Conservation (phyloP, 2,329 filamentous ascomycete genomes). For the Amylocarpus encephaloides region DNA sequence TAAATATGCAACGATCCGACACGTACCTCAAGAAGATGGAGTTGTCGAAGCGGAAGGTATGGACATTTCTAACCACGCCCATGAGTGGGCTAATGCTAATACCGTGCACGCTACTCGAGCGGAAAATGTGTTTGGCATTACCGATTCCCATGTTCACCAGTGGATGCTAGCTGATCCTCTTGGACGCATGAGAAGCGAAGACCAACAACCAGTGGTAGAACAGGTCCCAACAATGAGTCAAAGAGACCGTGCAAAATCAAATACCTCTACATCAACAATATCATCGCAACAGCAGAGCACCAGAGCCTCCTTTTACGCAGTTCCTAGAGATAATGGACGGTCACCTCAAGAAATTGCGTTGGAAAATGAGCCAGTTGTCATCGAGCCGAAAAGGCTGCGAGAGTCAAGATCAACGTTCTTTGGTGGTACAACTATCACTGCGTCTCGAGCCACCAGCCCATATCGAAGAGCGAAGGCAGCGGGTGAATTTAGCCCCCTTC, state of each 20-base stretch:
- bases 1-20: slow-evolving; percentile 17
- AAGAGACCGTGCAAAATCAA: slow-evolving; percentile 1
- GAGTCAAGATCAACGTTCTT: slow-evolving; percentile 45
- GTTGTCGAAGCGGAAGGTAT: slow-evolving; percentile 4
- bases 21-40: slow-evolving; percentile 15
- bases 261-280: neutral
- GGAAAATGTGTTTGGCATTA: slow-evolving; percentile 15
- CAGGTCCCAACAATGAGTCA: neutral
- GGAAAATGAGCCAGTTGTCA: slow-evolving; percentile 25
- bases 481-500: slow-evolving; percentile 12
- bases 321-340: slow-evolving; percentile 11
- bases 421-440: slow-evolving; percentile 43
- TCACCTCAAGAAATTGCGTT: slow-evolving; percentile 27
- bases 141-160: slow-evolving; percentile 17
- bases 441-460: slow-evolving; percentile 50
- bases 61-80: slow-evolving; percentile 1
- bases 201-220: neutral
- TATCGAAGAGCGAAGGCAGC: slow-evolving; percentile 44
- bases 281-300: slow-evolving; percentile 14
- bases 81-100: slow-evolving; percentile 13
- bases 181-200: slow-evolving; percentile 10
- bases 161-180: slow-evolving; percentile 19
- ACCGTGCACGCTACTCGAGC: slow-evolving; percentile 8
- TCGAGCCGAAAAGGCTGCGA: slow-evolving; percentile 29
- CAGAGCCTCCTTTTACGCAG: slow-evolving; percentile 18